phyloP scores from a whole-genome alignment of 2,329 filamentous ascomycete species.

The Scedosporium apiospermum region DNA sequence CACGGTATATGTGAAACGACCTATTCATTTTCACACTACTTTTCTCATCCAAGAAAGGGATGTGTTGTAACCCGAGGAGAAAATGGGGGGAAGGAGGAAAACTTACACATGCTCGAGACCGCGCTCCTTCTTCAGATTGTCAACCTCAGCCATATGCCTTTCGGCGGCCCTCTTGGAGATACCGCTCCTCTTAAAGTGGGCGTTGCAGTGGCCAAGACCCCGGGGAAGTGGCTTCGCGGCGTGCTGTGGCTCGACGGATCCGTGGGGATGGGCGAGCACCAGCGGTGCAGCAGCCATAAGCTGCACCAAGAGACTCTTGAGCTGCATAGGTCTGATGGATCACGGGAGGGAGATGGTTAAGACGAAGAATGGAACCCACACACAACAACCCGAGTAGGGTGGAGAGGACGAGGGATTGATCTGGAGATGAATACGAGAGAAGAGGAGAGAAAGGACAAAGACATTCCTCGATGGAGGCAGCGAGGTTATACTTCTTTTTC shows the following conservation, averaged over 20 bases:
- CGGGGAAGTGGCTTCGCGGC: slow-evolving; percentile 7
- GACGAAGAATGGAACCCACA: background rate
- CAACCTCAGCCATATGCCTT: slow-evolving; percentile 9
- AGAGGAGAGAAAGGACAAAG: background rate
- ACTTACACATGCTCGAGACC: slow-evolving; percentile 10
- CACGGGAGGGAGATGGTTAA: background rate
- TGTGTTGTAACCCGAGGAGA: background rate
- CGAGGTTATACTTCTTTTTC: background rate
- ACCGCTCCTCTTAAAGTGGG: slow-evolving; percentile 8
- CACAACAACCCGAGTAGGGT: background rate
- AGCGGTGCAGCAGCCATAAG: slow-evolving; percentile 7
- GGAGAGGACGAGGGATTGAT: background rate
- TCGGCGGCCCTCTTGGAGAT: slow-evolving; percentile 9
- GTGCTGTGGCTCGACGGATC: slow-evolving; percentile 4
- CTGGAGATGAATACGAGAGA: background rate
- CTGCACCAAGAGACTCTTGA: background rate
- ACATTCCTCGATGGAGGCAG: background rate
- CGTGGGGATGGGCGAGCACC: slow-evolving; percentile 9
- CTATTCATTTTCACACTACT: background rate
- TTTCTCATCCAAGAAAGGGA: background rate
- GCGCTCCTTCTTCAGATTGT: slow-evolving; percentile 4
- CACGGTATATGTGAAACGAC: background rate
- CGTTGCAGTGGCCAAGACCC: slow-evolving; percentile 10
- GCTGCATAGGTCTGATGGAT: slow-evolving; percentile 1
- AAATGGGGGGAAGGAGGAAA: background rate